Evolutionary conservation across 148 eudicot species (phyloP), one percentile per base, ranked within the genome.

Genomic region (Salicornia ramosissima): DNA sequence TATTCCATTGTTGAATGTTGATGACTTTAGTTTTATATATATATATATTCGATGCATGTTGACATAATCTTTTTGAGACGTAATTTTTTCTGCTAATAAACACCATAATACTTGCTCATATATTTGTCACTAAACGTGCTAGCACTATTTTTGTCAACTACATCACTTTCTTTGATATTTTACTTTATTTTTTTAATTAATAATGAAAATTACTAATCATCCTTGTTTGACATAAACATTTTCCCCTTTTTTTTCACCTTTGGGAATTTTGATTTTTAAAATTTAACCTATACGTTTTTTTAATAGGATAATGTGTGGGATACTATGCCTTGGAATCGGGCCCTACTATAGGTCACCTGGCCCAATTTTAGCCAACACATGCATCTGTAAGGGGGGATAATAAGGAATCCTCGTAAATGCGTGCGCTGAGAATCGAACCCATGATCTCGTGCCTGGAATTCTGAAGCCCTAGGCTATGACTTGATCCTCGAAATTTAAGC

Each of bases 91-190:
- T 19, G 1, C 25, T 19, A 2, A 51, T 19, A 50, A 43, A 64
- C 53, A 53, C 59, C 34, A 10, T 28, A 59, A 19, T 70, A 12
- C 26, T 31, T 55, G 22, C 47, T 62, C 26, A 62, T 22, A 19
- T 19, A 36, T 36, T n/a, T 62, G 47, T 10, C 65, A 62, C 28
- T 62, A 51, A 64, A 76, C 79, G 74, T 76, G 70, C 70, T 47
- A 61, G 79, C 71, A 76, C 60, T 70, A 47, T 30, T 28, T 36
- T 60, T 51, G 53, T 68, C 62, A 60, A 75, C 62, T n/a, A 39
- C 31, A 62, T 43, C 54, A 34, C 22, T 57, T 18, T 67, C 57
- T 58, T 50, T 22, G 12, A 65, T 43, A 10, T 12, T 8, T 34
- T 9, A 21, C 22, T 53, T 33, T 67, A 6, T 15, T 36, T 36